Conservation (phyloP, 345 rosid genomes). For the Brassica napus region DNA sequence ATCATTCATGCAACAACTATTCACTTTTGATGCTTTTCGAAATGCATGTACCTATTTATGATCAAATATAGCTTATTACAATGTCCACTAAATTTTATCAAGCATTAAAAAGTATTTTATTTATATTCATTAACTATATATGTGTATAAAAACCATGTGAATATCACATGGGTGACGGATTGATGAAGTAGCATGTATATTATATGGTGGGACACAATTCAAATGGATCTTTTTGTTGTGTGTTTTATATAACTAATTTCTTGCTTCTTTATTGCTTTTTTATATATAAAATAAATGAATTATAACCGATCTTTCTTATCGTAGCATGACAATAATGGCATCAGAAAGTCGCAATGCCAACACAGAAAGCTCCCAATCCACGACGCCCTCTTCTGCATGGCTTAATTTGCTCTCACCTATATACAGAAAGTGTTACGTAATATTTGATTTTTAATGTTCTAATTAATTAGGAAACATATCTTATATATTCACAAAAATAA, state of each 20-base stretch:
- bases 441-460: constrained; percentile 15
- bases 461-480: constrained; percentile 28
- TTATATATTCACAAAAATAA: not conserved
- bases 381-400: constrained; percentile 36
- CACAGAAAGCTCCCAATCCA: constrained; percentile 38
- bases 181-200: constrained; percentile 22
- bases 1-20: not conserved
- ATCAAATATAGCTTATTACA: no score
- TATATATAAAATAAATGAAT: no score
- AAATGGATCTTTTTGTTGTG: constrained; percentile 26
- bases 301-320: constrained; percentile 25
- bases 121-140: not conserved
- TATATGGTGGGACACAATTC: constrained; percentile 26
- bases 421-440: constrained; percentile 28
- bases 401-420: constrained; percentile 26
- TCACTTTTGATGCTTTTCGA: no score
- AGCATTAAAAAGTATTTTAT: not conserved
- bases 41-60: not conserved
- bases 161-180: constrained; percentile 42
- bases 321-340: constrained; percentile 22
- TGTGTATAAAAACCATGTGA: constrained; percentile 8
- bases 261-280: not conserved
- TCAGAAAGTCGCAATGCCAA: constrained; percentile 27
- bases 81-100: constrained; percentile 4
- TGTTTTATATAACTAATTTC: not conserved